Evolutionary conservation across 768 basidiomycete genomes (phyloP), one percentile per base, ranked within the genome.

Genomic region (Pulveroboletus sp.): DNA sequence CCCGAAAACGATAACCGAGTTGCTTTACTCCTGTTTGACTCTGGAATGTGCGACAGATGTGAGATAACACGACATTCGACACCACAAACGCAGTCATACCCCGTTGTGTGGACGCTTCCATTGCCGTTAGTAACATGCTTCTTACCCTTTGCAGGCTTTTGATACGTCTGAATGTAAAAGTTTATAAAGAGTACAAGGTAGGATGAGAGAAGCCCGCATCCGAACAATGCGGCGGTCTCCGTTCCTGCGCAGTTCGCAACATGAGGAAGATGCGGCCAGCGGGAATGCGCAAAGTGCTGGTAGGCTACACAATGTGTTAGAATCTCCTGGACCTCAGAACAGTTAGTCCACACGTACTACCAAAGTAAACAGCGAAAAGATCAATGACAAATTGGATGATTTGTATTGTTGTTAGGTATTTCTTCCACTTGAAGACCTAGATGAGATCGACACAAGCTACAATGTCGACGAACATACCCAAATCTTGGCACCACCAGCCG

Each of bases 131-230:
- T 57, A 47, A 55, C 42, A 9, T 50, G 20, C 17, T 51, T 60
- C 62, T 55, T 63, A 26, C 69, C 69, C 59, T 74, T 70, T 39
- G 50, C 65, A 29, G 85, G 79, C 65, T 83, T 84, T 73, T 83
- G 83, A 74, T 90, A 89, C 24, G 88, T 89, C 67, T 85, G 81
- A 62, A 91, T 77, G 72, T 93, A 93, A 72, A 93, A 93, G 69
- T 92, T 90, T 77, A 98, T 91, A 78, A 99, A 98, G 50, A 99
- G 81, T 60, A 84, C 80, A 46, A 99, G 83, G 72, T 97, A 98
- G 62, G 81, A 86, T 23, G 91, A 88, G 58, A 99, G 77, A 40
- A 99, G 78, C 20, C 69, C 81, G 64, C 93, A 96, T 41, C 94
- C 96, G 50, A 95, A 86, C 50, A 93, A 51, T 3, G 96, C 96